Base-by-base conservation (phyloP, 176 grass and related monocot genomes). In the Hordeum vulgare region DNA sequence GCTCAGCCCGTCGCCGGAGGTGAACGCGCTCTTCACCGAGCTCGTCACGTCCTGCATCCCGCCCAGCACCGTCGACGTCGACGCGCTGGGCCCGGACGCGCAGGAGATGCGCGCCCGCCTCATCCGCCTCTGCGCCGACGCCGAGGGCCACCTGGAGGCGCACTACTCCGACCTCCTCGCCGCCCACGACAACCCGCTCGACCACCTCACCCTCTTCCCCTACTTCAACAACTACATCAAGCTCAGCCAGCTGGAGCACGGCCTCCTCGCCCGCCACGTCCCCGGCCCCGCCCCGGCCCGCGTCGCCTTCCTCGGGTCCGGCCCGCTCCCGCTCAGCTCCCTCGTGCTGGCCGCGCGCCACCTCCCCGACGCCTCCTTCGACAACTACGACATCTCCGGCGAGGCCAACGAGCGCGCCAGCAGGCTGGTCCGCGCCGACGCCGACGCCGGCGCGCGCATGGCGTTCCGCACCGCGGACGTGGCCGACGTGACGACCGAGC, bases 191-290 rank as follows among this genome's bases (percentile, higher is more conserved):
- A 92, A 94, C 70, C 96, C 96, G 7, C 85, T 99, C 8, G 78
- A 90, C 1, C 89, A 99, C 66, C 80, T 99, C 2, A 3, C 15
- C 1, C 36, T 87, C 13, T 99, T 99, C 66, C 96, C 96, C 24
- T 99, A 96, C 89, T 88, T 89, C 49, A 84, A 76, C 74, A 99
- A 99, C 80, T 99, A 99, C 76, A 41, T 99, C 75, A 76, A 89
- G 74, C 91, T 94, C 21, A 89, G 90, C 86, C 74, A 89, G 11
- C 61, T 94, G 33, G 95, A 97, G 90, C 80, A 90, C 85, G 71
- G 80, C 6, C 83, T 97, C 61, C 77, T 97, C 21, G 65, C 83
- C 17, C 57, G 59, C 61, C 89, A 96, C 91, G 59, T 88, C 3
- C 69, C 76, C 0, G 78, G 64, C 26, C 77, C 90, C 2, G 7